Conservation (phyloP, 2,329 filamentous ascomycete genomes). For the Orbilia quercus region DNA sequence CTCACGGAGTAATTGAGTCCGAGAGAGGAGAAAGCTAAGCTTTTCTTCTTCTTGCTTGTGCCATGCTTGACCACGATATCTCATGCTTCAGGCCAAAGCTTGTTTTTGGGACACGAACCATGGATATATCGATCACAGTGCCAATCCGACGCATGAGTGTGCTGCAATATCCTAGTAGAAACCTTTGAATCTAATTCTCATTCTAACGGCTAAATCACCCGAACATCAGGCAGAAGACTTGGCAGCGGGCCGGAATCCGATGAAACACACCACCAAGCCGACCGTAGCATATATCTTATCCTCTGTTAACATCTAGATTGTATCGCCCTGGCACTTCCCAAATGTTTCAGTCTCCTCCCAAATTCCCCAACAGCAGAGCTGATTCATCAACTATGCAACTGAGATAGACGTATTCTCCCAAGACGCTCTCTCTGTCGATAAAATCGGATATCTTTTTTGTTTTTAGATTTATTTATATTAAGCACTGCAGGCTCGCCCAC, state of each 20-base stretch:
- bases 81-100: slow-evolving; percentile 41
- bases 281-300: no score
- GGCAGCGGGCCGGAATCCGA: slow-evolving; percentile 34
- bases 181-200: no score
- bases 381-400: no score
- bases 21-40: slow-evolving; percentile 34
- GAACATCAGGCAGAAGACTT: slow-evolving; percentile 1
- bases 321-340: not conserved
- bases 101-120: slow-evolving; percentile 40
- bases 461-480: no score
- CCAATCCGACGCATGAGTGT: slow-evolving; percentile 43
- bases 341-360: no score
- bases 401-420: no score
- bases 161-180: slow-evolving; percentile 8
- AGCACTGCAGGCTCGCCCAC: no score
- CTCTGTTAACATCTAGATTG: no score
- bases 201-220: slow-evolving; percentile 48
- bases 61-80: slow-evolving; percentile 21
- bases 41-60: slow-evolving; percentile 19
- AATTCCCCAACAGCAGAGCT: no score
- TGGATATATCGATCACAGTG: slow-evolving; percentile 2
- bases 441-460: no score
- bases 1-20: slow-evolving; percentile 38
- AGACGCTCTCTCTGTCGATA: no score
- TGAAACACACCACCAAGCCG: slow-evolving; percentile 2